Evolutionary conservation across 257 asterid species (phyloP).

Genomic region (Solanum peruvianum): DNA sequence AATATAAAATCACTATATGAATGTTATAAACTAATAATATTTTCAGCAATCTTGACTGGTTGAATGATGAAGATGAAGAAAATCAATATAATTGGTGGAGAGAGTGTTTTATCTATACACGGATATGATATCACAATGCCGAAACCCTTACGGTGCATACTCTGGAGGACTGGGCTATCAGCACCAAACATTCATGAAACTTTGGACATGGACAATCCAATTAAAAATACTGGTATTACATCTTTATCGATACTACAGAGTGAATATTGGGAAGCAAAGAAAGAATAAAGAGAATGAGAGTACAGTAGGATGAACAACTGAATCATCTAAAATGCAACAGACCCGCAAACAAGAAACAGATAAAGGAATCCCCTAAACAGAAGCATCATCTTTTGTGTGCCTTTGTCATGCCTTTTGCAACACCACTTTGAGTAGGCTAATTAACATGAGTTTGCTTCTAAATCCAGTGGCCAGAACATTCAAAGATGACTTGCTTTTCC

Average conservation of each 20-base stretch:
- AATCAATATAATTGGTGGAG: not conserved
- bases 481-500: not conserved
- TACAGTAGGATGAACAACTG: not conserved
- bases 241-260: not conserved
- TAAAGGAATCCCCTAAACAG: not conserved
- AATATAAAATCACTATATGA: not conserved
- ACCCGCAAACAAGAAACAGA: not conserved
- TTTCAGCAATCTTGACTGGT: not conserved
- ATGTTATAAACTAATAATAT: not conserved
- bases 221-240: not conserved
- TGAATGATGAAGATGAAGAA: not conserved
- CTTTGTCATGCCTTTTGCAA: not conserved
- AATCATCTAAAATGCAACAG: not conserved
- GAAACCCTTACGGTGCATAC: not conserved
- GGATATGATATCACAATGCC: not conserved
- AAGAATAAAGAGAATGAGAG: not conserved
- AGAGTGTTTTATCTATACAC: not conserved
- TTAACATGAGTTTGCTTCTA: not conserved
- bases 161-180: not conserved
- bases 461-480: not conserved
- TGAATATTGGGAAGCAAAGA: not conserved
- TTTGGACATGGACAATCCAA: not conserved
- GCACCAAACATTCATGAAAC: not conserved
- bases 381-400: not conserved
- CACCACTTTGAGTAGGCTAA: not conserved